phyloP scores from a whole-genome alignment of 768 basidiomycete genomes.

The Tylopilus rubrobrunneus region DNA sequence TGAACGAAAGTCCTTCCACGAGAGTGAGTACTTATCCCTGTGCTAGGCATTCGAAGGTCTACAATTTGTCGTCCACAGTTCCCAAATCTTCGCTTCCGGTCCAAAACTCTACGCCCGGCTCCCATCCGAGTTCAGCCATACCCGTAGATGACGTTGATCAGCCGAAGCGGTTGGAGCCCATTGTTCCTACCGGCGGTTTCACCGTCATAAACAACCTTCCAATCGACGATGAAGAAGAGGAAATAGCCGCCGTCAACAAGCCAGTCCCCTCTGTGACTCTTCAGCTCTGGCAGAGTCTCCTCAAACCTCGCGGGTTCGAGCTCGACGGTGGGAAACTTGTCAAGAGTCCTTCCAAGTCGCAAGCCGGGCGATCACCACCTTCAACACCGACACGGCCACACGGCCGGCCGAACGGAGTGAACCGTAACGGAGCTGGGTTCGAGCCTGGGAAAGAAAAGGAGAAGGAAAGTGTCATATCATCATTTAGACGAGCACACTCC shows the following conservation, averaged over 20 bases:
- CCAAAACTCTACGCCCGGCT: slow-evolving; percentile 13
- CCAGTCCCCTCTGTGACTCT: slow-evolving; percentile 61
- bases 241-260: slow-evolving; percentile 52
- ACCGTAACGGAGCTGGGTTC: not conserved
- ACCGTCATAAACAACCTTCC: slow-evolving; percentile 19
- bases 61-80: slow-evolving; percentile 6
- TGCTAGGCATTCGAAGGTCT: not conserved
- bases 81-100: slow-evolving; percentile 7
- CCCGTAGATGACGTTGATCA: slow-evolving; percentile 13
- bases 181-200: slow-evolving; percentile 14
- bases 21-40: slow-evolving; percentile 13
- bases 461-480: slow-evolving; percentile 45
- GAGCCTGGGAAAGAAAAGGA: slow-evolving; percentile 15
- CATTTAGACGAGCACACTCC: slow-evolving; percentile 62
- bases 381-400: slow-evolving; percentile 15
- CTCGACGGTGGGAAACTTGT: slow-evolving; percentile 54
- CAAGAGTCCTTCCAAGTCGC: slow-evolving; percentile 54
- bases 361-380: slow-evolving; percentile 18
- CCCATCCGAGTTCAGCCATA: slow-evolving; percentile 12
- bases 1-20: slow-evolving; percentile 39
- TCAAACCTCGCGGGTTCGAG: slow-evolving; percentile 65
- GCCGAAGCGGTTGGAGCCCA: slow-evolving; percentile 17
- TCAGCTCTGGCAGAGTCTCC: slow-evolving; percentile 67
- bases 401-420: not conserved
- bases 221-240: slow-evolving; percentile 40